Conservation (phyloP, 345 rosid genomes). For the Aurinia saxatilis region DNA sequence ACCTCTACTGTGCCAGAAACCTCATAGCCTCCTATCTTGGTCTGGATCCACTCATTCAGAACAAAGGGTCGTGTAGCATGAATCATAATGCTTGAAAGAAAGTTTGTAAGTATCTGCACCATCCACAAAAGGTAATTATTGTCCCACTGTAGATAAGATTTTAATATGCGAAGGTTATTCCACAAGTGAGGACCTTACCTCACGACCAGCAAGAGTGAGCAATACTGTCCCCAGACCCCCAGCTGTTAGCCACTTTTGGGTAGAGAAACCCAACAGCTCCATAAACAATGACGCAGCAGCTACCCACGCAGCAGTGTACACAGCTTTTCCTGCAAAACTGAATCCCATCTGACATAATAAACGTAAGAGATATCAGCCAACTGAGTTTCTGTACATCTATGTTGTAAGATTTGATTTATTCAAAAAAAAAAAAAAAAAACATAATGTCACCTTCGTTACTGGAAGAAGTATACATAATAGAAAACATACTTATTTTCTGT, state of each 20-base stretch:
- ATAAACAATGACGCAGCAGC: slow-evolving; percentile 86
- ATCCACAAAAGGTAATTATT: slow-evolving; percentile 5
- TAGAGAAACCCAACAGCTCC: slow-evolving; percentile 91
- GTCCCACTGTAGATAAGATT: background rate
- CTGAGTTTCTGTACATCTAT: background rate
- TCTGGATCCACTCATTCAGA: slow-evolving; percentile 89
- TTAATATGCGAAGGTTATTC: slow-evolving; percentile 7
- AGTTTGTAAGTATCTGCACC: slow-evolving; percentile 85
- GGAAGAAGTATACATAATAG: background rate
- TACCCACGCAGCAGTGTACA: slow-evolving; percentile 85
- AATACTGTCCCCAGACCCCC: slow-evolving; percentile 97
- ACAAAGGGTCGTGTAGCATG: slow-evolving; percentile 89
- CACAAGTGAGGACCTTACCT: slow-evolving; percentile 37
- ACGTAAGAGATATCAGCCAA: background rate
- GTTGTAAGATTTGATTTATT: background rate
- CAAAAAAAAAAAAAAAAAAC: too few relatives aligned
- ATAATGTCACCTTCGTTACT: background rate
- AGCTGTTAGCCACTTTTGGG: slow-evolving; percentile 94
- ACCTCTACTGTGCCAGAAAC: slow-evolving; percentile 99
- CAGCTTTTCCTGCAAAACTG: slow-evolving; percentile 86
- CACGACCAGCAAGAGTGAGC: slow-evolving; percentile 98
- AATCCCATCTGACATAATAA: slow-evolving; percentile 73
- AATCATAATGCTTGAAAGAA: slow-evolving; percentile 89
- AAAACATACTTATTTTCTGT: background rate
- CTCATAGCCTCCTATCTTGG: slow-evolving; percentile 89